phyloP scores from a whole-genome alignment of 129 eudicot species.

The Centaurea solstitialis region DNA sequence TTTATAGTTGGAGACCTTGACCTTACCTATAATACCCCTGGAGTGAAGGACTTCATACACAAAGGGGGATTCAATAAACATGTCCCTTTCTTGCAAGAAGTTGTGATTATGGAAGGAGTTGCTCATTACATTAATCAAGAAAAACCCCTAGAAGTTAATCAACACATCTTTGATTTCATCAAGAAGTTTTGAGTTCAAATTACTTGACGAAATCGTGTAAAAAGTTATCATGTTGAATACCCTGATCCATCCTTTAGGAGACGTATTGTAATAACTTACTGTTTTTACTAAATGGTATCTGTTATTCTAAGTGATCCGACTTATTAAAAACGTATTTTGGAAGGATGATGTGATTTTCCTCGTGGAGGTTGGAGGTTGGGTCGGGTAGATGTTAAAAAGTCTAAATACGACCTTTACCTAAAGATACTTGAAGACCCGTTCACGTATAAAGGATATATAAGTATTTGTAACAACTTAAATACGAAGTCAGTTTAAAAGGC shows the following conservation, averaged over 20 bases:
- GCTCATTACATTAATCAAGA: constrained; percentile 80
- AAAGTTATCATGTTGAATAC: not conserved
- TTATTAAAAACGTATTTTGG: not conserved
- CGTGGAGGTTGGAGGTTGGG: not conserved
- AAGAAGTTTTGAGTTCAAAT: constrained; percentile 51
- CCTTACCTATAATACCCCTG: constrained; percentile 72
- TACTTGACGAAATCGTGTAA: not conserved
- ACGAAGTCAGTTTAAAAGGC: not conserved
- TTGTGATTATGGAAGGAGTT: constrained; percentile 89
- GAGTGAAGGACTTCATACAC: constrained; percentile 73
- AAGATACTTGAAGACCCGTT: not conserved
- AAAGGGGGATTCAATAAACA: constrained; percentile 63
- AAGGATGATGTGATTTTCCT: not conserved
- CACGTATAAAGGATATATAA: not conserved
- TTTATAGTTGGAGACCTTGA: constrained; percentile 87
- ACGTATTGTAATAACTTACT: not conserved
- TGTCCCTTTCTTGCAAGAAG: constrained; percentile 80
- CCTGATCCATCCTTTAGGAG: not conserved
- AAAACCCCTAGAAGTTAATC: constrained; percentile 58
- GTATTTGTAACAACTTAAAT: not conserved
- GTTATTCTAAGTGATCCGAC: not conserved
- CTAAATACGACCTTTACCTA: not conserved
- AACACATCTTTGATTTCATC: constrained; percentile 68
- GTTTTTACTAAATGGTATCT: not conserved
- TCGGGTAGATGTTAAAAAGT: not conserved